These are phyloP conservation scores for Breynia disticha DNA, from an alignment of 441 rosid species.

Conservation along the genomic window DNA sequence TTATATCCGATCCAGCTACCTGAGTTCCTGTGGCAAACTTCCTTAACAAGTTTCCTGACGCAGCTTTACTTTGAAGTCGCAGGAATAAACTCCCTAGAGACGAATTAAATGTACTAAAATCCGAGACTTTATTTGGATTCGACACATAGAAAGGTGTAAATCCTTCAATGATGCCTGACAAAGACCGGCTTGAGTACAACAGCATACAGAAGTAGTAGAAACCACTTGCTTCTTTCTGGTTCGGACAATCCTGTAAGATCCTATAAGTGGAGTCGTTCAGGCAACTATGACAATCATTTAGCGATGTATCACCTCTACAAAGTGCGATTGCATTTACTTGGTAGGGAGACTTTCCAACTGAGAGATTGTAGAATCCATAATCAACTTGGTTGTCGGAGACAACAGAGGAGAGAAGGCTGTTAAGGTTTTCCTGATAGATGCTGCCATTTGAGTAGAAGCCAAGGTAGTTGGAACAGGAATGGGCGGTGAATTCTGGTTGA, in stretches of 20 bases:
- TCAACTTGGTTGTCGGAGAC: conserved; percentile 15
- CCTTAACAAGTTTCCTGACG: conserved; percentile 22
- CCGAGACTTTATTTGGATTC: conserved; percentile 14
- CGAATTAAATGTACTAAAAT: conserved; percentile 25
- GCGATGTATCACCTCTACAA: conserved; percentile 44
- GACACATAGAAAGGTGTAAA: not conserved
- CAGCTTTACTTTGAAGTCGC: conserved; percentile 27
- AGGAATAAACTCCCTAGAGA: no score
- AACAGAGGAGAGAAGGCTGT: conserved; percentile 29
- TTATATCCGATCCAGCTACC: conserved; percentile 16
- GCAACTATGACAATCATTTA: conserved; percentile 30
- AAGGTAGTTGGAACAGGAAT: not conserved
- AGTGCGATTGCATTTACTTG: conserved; percentile 30
- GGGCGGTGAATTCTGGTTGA: not conserved
- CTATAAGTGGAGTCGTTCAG: conserved; percentile 19
- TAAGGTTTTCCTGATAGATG: conserved; percentile 34
- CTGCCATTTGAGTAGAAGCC: conserved; percentile 40
- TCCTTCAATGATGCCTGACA: conserved; percentile 12
- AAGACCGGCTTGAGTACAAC: conserved; percentile 30
- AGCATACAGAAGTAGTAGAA: conserved; percentile 36
- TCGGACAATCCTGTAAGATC: conserved; percentile 30
- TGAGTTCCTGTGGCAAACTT: conserved; percentile 34
- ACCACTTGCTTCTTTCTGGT: conserved; percentile 33
- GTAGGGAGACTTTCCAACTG: conserved; percentile 26
- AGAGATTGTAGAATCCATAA: conserved; percentile 42